A percentile compares a stretch with the other conserved stretches of the same genome.
phyloP scores from a whole-genome alignment of 495 filamentous ascomycete genomes.

The Tetracladium setigerum region DNA sequence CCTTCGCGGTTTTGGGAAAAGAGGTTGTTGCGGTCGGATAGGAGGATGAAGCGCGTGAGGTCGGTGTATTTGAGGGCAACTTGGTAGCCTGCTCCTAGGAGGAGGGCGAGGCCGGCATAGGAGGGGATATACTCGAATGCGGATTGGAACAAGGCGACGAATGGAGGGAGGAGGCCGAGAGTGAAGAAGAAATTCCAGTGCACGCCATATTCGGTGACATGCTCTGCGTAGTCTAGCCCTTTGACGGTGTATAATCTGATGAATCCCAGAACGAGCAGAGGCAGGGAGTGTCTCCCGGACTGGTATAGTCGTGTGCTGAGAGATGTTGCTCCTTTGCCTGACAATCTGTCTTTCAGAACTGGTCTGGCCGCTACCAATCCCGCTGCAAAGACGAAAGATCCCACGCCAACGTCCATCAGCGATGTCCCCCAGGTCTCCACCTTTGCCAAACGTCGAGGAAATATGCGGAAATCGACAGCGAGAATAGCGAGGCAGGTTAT shows the following conservation, averaged over 20 bases:
- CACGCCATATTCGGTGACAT: constrained; percentile 95
- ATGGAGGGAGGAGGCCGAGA: constrained; percentile 78
- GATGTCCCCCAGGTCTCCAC: constrained; percentile 98
- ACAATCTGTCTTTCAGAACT: constrained; percentile 63
- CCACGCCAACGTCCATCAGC: constrained; percentile 95
- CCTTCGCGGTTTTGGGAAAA: constrained; percentile 90
- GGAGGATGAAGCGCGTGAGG: constrained; percentile 75
- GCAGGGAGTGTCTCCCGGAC: constrained; percentile 72
- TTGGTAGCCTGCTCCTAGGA: constrained; percentile 62
- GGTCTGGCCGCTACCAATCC: constrained; percentile 87
- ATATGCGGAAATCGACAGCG: constrained; percentile 92
- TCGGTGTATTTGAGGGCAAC: constrained; percentile 64
- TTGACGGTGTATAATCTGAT: constrained; percentile 84
- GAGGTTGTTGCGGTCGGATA: constrained; percentile 68
- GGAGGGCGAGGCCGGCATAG: constrained; percentile 61
- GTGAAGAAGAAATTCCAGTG: constrained; percentile 99
- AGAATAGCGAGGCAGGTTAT: constrained; percentile 87
- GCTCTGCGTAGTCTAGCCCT: constrained; percentile 90
- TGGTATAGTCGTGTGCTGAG: constrained; percentile 47
- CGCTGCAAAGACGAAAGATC: constrained; percentile 92
- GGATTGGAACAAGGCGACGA: constrained; percentile 78
- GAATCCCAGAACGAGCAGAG: constrained; percentile 73
- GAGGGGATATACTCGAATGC: constrained; percentile 54
- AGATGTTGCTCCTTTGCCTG: constrained; percentile 31
- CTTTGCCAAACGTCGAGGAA: constrained; percentile 92